Base-by-base conservation (phyloP, 441 rosid species). In the Eruca vesicaria region DNA sequence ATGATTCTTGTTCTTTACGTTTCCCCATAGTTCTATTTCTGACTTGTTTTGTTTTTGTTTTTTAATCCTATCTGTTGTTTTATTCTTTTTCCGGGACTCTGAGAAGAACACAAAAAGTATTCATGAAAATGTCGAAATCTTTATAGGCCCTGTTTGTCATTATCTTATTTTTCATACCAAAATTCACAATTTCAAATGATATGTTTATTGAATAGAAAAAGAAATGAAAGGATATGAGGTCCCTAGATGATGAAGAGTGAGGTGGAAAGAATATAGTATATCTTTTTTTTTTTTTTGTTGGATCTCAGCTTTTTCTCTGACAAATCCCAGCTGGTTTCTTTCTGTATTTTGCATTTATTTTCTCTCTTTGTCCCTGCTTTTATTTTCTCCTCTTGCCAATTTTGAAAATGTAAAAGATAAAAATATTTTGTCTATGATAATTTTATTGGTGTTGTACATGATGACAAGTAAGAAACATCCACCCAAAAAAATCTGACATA, bases 61-160 rank as follows among this genome's bases (percentile, higher is more conserved):
- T 52, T 71, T 71, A 48, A 76, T 45, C 36, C 15, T 1, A 41
- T 64, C 63, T 76, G 79, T 76, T 76, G 80, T 70, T 76, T 76
- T 61, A 61, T 75, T 26, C 31, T 48, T 66, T 52, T 66, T 21
- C 45, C 14, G 62, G 55, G 72, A 65, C 14, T 70, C 2, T 43
- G 26, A 69, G 52, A 14, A 43, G 18, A 43, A 16, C 21, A 67
- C 15, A 38, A n/a, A 38, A n/a, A 38, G 20, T 15, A 69, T 69
- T 76, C 66, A 69, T 69, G 12, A 38, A 38, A 63, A 31, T 65
- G 48, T 70, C 33, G 18, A 57, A 58, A 65, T 18, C 9, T 18
- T 45, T 61, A 12, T 21, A 45, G 29, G 35, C 9, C 57, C 19
- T 66, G 1, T 9, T 65, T 31, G 0, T 3, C 3, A 28, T 20